Conservation (phyloP, 176 grass and related monocot species). For the Areca catechu region DNA sequence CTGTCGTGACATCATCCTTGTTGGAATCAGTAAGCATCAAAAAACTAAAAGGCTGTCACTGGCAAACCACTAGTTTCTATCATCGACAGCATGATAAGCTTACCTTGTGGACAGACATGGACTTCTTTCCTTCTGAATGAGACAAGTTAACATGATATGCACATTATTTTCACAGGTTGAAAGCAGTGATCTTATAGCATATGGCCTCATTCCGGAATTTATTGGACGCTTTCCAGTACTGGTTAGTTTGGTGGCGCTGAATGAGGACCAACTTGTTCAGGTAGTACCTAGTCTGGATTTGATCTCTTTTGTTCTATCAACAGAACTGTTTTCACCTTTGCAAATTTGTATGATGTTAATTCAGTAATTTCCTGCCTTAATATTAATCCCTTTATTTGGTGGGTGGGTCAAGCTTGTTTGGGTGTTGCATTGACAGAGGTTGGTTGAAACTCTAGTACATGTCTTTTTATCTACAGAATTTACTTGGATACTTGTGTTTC, state of each 20-base stretch:
- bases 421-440: too few species aligned
- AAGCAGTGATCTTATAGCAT: constrained; percentile 91
- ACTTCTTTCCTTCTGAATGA: not conserved
- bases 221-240: constrained; percentile 95
- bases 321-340: too few species aligned
- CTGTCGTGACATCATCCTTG: constrained; percentile 76
- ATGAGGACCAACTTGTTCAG: constrained; percentile 88
- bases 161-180: constrained; percentile 59
- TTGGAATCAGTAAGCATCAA: constrained; percentile 71
- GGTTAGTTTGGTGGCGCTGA: constrained; percentile 80
- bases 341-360: too few species aligned
- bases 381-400: too few species aligned
- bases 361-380: too few species aligned
- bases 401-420: too few species aligned
- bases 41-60: too few species aligned
- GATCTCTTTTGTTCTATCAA: not conserved
- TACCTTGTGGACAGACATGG: not conserved
- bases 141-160: not conserved
- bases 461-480: too few species aligned
- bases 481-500: too few species aligned
- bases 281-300: constrained; percentile 26
- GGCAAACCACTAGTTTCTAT: too few species aligned
- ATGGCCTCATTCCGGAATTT: constrained; percentile 97
- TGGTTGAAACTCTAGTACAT: too few species aligned
- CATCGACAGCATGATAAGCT: too few species aligned